Evolutionary conservation across 768 basidiomycete genomes (phyloP).

Genomic region (button mushroom (Agaricus bisporus)): DNA sequence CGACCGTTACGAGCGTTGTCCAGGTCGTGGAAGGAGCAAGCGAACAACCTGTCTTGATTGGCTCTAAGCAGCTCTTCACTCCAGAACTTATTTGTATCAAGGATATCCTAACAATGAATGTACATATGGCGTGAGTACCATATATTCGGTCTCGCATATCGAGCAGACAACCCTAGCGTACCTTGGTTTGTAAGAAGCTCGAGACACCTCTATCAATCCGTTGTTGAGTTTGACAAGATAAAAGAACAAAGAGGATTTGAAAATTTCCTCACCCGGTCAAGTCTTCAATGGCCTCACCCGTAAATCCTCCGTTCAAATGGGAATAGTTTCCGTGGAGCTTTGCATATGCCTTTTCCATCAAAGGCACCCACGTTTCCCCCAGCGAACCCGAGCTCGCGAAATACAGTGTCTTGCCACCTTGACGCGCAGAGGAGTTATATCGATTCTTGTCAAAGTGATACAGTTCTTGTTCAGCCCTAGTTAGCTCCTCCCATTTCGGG

Average conservation of each 20-base stretch:
- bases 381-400: slow-evolving; percentile 43
- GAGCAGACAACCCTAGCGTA: slow-evolving; percentile 9
- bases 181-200: slow-evolving; percentile 35
- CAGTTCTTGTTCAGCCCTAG: slow-evolving; percentile 31
- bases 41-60: slow-evolving; percentile 47
- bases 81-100: slow-evolving; percentile 48
- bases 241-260: background rate
- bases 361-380: slow-evolving; percentile 50
- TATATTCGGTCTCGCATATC: background rate
- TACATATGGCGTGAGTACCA: background rate
- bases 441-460: slow-evolving; percentile 46
- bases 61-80: slow-evolving; percentile 43
- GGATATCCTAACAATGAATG: slow-evolving; percentile 31
- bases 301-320: slow-evolving; percentile 27
- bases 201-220: slow-evolving; percentile 33
- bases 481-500: slow-evolving; percentile 46
- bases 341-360: slow-evolving; percentile 57
- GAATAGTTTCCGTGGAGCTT: slow-evolving; percentile 46
- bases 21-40: slow-evolving; percentile 39
- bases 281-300: slow-evolving; percentile 48
- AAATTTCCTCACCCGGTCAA: slow-evolving; percentile 39
- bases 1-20: slow-evolving; percentile 26
- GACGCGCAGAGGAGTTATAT: slow-evolving; percentile 39
- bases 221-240: background rate
- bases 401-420: slow-evolving; percentile 42